Evolutionary conservation across 176 grass and related monocot species (phyloP), one percentile per base, ranked within the genome.

Genomic region (Zizania latifolia): DNA sequence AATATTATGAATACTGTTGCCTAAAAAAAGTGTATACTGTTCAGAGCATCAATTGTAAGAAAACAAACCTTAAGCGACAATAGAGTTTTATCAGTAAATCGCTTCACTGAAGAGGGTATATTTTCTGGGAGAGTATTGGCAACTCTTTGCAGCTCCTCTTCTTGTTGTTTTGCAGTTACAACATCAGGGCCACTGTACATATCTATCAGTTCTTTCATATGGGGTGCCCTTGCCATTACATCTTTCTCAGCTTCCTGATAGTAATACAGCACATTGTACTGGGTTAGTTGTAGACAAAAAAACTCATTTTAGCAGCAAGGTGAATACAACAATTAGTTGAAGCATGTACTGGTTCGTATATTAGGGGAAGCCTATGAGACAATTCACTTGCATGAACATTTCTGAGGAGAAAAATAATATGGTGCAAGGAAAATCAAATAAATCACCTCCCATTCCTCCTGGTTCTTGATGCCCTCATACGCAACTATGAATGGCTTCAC

Each of bases 401-500:
- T 71, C 40, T 2, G 2, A n/a, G 17, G 67, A 43, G 2, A 24
- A 73, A 66, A 34, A 71, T 62, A 65, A 51, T 65, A 71, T 44
- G 27, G 13, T 51, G 13, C n/a, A 4, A 22, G 58, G 24, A 3
- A 36, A 59, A 37, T 34, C 32, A 24, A 68, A 76, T 13, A 85
- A 82, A 65, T 81, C 56, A 92, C 95, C 95, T 98, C 82, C 95
- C 89, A 98, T 78, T 98, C 86, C 74, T 98, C 95, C 84, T 94
- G 89, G 58, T 88, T 84, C 31, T 78, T 27, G 70, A 94, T 86
- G 62, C 89, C 95, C 81, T 94, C 89, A 32, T 88, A 98, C 3
- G 91, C 82, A 56, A 98, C 60, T 86, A 94, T 53, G 46, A 98
- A 98, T 32, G 91, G 95, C 79, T 98, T 94, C 16, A 84, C 72